Conservation (phyloP, 1,284 basidiomycete species). For the Uromyces viciae-fabae region DNA sequence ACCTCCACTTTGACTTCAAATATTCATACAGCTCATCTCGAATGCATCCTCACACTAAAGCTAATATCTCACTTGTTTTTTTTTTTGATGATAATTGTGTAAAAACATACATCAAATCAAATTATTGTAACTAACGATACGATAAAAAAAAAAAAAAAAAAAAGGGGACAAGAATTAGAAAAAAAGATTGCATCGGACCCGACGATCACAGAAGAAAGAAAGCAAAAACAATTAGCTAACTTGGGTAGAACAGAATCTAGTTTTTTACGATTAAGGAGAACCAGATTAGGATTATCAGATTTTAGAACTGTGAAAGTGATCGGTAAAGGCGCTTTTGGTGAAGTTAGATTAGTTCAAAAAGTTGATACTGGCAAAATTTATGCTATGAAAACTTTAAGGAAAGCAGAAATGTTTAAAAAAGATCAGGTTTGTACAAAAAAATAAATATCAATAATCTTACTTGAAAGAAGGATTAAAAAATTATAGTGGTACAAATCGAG, state of each 20-base stretch:
- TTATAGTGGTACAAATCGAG: background rate
- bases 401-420: constrained; percentile 98
- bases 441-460: constrained; percentile 3
- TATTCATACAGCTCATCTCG: no score
- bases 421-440: constrained; percentile 68
- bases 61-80: no score
- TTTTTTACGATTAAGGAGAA: constrained; percentile 82
- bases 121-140: background rate
- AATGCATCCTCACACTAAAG: no score
- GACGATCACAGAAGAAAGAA: constrained; percentile 65
- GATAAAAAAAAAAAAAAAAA: background rate
- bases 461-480: background rate
- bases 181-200: constrained; percentile 36
- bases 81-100: no score
- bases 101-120: no score
- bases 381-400: constrained; percentile 97
- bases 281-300: constrained; percentile 85
- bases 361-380: constrained; percentile 96
- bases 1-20: constrained; percentile 32
- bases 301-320: constrained; percentile 98
- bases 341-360: constrained; percentile 94
- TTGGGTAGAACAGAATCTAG: constrained; percentile 75
- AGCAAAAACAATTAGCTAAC: constrained; percentile 82
- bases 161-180: constrained; percentile 32
- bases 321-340: constrained; percentile 97